phyloP scores from a whole-genome alignment of 495 filamentous ascomycete species.

The Apodospora peruviana region DNA sequence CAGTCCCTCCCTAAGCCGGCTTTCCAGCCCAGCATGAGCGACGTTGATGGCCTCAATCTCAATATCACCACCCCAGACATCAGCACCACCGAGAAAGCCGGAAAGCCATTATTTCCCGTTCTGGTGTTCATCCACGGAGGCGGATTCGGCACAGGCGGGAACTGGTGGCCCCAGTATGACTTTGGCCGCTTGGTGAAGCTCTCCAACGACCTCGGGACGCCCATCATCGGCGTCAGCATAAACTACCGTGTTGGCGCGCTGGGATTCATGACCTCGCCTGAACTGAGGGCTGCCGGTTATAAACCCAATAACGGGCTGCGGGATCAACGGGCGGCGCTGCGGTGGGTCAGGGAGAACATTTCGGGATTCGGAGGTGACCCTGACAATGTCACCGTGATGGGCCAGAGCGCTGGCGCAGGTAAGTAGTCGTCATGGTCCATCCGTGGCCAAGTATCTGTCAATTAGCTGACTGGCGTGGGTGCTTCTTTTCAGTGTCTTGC shows the following conservation, averaged over 20 bases:
- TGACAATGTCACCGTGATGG: constrained; percentile 32
- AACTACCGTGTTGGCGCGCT: constrained; percentile 1
- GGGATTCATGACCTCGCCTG: constrained; percentile 2
- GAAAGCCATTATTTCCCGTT: neutral
- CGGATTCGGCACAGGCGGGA: constrained; percentile 1
- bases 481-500: neutral
- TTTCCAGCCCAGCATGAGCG: neutral
- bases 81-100: neutral
- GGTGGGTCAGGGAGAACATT: constrained; percentile 52
- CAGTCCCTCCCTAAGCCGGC: neutral
- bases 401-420: constrained; percentile 42
- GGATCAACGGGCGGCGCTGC: constrained; percentile 35
- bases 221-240: constrained; percentile 30
- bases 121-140: constrained; percentile 3
- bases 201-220: constrained; percentile 30
- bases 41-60: constrained; percentile 1
- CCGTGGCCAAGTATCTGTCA: no score
- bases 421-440: neutral
- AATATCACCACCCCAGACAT: neutral
- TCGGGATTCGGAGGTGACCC: constrained; percentile 43
- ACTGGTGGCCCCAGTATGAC: constrained; percentile 4
- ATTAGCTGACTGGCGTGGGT: neutral
- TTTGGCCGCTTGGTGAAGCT: neutral
- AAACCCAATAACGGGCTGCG: constrained; percentile 35
- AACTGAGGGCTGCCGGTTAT: neutral